Conservation (phyloP, 352 stramenopile genomes). For the Halophytophthora polymorphica region DNA sequence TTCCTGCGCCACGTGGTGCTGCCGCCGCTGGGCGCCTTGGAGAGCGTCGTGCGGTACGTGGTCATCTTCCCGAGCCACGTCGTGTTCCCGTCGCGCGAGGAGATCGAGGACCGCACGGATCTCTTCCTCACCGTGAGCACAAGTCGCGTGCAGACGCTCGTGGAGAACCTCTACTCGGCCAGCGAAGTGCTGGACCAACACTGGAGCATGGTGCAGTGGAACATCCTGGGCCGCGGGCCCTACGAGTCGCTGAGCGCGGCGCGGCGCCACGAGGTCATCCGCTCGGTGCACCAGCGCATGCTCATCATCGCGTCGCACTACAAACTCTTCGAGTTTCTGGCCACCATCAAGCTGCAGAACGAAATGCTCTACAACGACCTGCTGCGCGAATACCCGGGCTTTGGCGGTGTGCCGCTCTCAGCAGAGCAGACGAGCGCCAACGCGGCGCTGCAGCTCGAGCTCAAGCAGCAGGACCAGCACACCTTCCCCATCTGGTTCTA, state of each 20-base stretch:
- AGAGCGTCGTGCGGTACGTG: slow-evolving; percentile 68
- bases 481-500: slow-evolving; percentile 85
- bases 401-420: slow-evolving; percentile 44
- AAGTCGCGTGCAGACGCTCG: slow-evolving; percentile 60
- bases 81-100: slow-evolving; percentile 76
- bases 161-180: slow-evolving; percentile 83
- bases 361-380: slow-evolving; percentile 79
- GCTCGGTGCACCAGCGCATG: slow-evolving; percentile 70
- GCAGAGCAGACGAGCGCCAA: slow-evolving; percentile 40
- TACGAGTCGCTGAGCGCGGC: slow-evolving; percentile 72
- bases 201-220: slow-evolving; percentile 87
- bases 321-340: slow-evolving; percentile 83
- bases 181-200: slow-evolving; percentile 82
- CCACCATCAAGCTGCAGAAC: slow-evolving; percentile 81
- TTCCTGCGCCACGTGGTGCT: slow-evolving; percentile 67
- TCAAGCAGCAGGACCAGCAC: slow-evolving; percentile 51
- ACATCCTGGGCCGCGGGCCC: slow-evolving; percentile 71
- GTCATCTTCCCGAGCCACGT: slow-evolving; percentile 76
- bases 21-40: slow-evolving; percentile 56
- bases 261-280: slow-evolving; percentile 59
- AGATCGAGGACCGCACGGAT: slow-evolving; percentile 73
- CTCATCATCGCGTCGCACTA: slow-evolving; percentile 68
- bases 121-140: slow-evolving; percentile 75
- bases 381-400: slow-evolving; percentile 47
- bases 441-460: slow-evolving; percentile 29